A percentile compares a stretch with the other conserved stretches of the same genome.
These are phyloP conservation scores for Aureobasidium sp. DNA, from an alignment of 2,329 filamentous ascomycete genomes.

Conservation along the genomic window DNA sequence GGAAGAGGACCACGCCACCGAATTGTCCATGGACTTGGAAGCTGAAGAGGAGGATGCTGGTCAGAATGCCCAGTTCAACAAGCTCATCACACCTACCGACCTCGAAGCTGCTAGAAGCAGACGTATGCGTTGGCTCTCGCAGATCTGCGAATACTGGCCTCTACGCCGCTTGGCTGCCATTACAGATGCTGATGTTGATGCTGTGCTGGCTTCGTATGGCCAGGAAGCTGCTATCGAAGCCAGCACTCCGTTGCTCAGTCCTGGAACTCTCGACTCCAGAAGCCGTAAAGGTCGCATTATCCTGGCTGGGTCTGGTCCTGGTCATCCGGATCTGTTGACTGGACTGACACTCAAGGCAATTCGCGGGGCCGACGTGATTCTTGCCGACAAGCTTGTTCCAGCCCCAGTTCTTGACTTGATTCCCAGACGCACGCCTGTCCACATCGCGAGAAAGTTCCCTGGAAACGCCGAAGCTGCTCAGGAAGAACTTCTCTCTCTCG, in stretches of 20 bases:
- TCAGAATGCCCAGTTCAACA: constrained; percentile 78
- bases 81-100: constrained; percentile 65
- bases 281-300: constrained; percentile 60
- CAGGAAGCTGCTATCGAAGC: constrained; percentile 21
- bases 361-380: constrained; percentile 63
- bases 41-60: constrained; percentile 51
- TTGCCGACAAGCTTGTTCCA: constrained; percentile 80
- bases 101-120: constrained; percentile 65
- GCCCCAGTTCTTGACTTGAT: constrained; percentile 79
- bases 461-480: constrained; percentile 93
- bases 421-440: constrained; percentile 76
- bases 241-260: constrained; percentile 22
- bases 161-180: constrained; percentile 71
- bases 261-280: constrained; percentile 22
- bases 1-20: constrained; percentile 58
- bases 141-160: constrained; percentile 99
- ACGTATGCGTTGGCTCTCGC: constrained; percentile 83
- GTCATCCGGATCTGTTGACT: constrained; percentile 85
- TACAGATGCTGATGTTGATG: constrained; percentile 67
- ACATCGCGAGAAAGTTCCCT: constrained; percentile 94
- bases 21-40: constrained; percentile 33
- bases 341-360: constrained; percentile 71
- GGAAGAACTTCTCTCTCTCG: constrained; percentile 74
- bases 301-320: constrained; percentile 84
- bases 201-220: constrained; percentile 63